A percentile compares a stretch with the other conserved stretches of the same genome.
Evolutionary conservation across 2,329 filamentous ascomycete species (phyloP).

Genomic region (Apiospora rasikravindrae): DNA sequence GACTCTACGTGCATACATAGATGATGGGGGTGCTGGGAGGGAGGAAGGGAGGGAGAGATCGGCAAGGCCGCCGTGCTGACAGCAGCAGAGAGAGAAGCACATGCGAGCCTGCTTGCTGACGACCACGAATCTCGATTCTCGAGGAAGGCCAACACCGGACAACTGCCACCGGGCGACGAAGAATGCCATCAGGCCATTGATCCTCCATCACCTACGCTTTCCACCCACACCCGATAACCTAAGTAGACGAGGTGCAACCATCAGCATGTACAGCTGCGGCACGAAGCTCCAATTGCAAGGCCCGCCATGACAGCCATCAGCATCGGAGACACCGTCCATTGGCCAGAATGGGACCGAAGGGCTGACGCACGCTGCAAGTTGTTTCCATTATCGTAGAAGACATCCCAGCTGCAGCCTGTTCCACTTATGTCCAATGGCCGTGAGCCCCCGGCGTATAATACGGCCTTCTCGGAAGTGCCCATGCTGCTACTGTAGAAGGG

Average conservation of each 20-base stretch:
- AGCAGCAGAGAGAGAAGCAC: not conserved
- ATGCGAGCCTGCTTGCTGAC: not conserved
- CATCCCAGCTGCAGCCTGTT: conserved; percentile 5
- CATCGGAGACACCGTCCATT: conserved; percentile 5
- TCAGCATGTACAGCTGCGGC: conserved; percentile 13
- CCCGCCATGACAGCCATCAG: conserved; percentile 8
- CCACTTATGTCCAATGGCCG: not conserved
- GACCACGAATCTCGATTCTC: conserved; percentile 13
- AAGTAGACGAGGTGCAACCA: conserved; percentile 8
- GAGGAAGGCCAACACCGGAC: conserved; percentile 3
- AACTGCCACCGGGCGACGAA: conserved; percentile 3
- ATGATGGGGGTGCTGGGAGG: conserved; percentile 6
- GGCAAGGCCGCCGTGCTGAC: conserved; percentile 12
- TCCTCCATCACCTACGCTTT: not conserved
- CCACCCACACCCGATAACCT: conserved; percentile 9
- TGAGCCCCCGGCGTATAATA: not conserved
- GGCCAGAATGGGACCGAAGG: not conserved
- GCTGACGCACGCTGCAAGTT: conserved; percentile 1
- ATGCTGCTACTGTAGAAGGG: not conserved
- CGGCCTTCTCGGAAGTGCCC: not conserved
- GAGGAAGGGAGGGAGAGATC: conserved; percentile 5
- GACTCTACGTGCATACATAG: conserved; percentile 16
- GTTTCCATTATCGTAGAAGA: not conserved
- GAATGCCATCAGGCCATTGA: conserved; percentile 1
- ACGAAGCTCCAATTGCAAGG: not conserved